Conservation (phyloP, 805 yeast species). For the Ogataea thermomethanolica region DNA sequence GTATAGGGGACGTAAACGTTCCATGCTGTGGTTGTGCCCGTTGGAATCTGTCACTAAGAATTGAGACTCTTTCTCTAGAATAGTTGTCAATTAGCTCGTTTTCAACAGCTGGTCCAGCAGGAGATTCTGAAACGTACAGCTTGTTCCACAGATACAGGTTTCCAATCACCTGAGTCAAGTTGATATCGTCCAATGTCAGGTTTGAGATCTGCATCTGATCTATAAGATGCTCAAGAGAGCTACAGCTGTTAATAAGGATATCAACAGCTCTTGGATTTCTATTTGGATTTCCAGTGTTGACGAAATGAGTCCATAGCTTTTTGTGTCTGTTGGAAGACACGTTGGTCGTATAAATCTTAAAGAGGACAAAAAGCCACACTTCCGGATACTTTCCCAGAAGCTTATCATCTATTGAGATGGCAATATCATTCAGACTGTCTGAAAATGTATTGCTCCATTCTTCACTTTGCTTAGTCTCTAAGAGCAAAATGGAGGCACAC, state of each 20-base stretch:
- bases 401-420: constrained; percentile 18
- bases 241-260: constrained; percentile 20
- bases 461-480: constrained; percentile 13
- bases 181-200: constrained; percentile 26
- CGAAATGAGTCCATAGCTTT: constrained; percentile 20
- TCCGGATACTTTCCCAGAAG: constrained; percentile 28
- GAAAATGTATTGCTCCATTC: constrained; percentile 14
- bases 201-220: constrained; percentile 14
- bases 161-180: constrained; percentile 24
- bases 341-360: constrained; percentile 22
- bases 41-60: constrained; percentile 6
- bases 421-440: constrained; percentile 17
- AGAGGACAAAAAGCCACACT: constrained; percentile 29
- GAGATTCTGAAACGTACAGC: constrained; percentile 5
- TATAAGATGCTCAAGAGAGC: constrained; percentile 9
- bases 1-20: constrained; percentile 15
- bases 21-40: constrained; percentile 5
- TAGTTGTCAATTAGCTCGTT: constrained; percentile 18
- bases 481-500: constrained; percentile 28
- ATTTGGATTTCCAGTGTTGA: constrained; percentile 6
- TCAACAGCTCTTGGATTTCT: constrained; percentile 23
- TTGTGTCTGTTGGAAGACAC: constrained; percentile 15
- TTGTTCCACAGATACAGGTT: constrained; percentile 27
- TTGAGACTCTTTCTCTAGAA: constrained; percentile 3
- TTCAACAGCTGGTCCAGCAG: constrained; percentile 10